These are phyloP conservation scores for Trichoderma harzianum DNA, from an alignment of 2,329 filamentous ascomycete species.

Conservation along the genomic window DNA sequence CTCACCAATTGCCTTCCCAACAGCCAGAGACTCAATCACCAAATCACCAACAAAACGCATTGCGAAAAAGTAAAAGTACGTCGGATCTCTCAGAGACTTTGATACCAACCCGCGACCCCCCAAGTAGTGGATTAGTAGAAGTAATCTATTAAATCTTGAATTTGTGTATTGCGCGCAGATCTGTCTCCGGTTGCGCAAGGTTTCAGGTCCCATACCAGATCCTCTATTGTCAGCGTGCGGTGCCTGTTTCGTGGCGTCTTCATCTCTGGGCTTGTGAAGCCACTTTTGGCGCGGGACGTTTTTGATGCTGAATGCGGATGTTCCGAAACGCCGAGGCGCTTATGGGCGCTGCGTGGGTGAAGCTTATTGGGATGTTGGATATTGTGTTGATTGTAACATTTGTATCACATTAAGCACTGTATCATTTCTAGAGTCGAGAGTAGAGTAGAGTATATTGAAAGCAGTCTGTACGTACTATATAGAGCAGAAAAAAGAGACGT, in stretches of 20 bases:
- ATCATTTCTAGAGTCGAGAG: neutral
- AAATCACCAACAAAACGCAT: neutral
- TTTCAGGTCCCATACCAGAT: neutral
- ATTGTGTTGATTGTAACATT: neutral
- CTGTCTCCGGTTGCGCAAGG: neutral
- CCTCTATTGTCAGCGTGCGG: neutral
- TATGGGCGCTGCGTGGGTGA: neutral
- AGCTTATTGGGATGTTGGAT: neutral
- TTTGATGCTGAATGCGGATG: neutral
- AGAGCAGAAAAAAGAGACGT: neutral
- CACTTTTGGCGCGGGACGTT: neutral
- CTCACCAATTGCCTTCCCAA: neutral
- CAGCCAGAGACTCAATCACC: neutral
- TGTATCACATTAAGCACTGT: neutral
- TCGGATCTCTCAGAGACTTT: neutral
- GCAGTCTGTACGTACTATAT: neutral
- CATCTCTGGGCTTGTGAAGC: neutral
- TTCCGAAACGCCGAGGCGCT: neutral
- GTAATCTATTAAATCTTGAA: neutral
- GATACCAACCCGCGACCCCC: neutral
- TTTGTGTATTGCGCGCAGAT: neutral
- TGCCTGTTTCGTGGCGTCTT: constrained; percentile 3
- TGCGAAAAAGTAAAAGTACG: neutral
- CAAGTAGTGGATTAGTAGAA: neutral
- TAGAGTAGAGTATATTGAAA: neutral